phyloP scores from a whole-genome alignment of 202 grass and related monocot genomes.

The Panicum virgatum region DNA sequence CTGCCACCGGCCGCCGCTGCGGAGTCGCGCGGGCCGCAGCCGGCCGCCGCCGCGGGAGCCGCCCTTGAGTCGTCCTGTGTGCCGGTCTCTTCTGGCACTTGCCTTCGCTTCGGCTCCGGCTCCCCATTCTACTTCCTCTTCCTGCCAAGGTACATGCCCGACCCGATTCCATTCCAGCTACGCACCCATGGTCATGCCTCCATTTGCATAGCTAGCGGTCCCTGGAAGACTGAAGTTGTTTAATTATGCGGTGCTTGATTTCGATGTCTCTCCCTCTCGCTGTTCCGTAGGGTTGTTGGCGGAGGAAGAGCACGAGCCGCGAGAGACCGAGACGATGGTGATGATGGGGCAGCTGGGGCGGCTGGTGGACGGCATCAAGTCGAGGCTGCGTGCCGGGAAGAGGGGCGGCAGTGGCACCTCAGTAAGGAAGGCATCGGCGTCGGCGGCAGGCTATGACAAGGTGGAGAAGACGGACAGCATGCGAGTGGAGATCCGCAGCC shows the following conservation, averaged over 20 bases:
- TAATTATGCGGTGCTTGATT: background rate
- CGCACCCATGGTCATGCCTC: too few species aligned
- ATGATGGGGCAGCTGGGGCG: slow-evolving; percentile 72
- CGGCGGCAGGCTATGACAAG: slow-evolving; percentile 57
- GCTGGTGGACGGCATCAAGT: slow-evolving; percentile 73
- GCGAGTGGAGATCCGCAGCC: slow-evolving; percentile 89
- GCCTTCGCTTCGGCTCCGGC: background rate
- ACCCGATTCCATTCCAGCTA: too few species aligned
- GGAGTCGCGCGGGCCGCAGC: too few species aligned
- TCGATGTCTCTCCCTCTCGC: background rate
- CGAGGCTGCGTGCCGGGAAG: slow-evolving; percentile 42
- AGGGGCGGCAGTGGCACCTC: background rate
- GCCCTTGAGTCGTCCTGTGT: background rate
- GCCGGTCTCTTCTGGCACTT: background rate
- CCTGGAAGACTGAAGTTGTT: background rate
- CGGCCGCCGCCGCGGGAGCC: too few species aligned
- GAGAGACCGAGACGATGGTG: slow-evolving; percentile 27
- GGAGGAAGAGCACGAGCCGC: too few species aligned
- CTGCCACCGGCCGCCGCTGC: too few species aligned
- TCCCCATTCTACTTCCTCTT: background rate
- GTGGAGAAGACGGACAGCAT: slow-evolving; percentile 95
- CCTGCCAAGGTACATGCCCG: background rate
- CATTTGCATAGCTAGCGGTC: too few species aligned
- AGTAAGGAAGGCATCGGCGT: background rate
- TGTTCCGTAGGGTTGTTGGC: background rate